Conservation (phyloP, 2,329 filamentous ascomycete genomes). For the Teratosphaeria gauchensis region DNA sequence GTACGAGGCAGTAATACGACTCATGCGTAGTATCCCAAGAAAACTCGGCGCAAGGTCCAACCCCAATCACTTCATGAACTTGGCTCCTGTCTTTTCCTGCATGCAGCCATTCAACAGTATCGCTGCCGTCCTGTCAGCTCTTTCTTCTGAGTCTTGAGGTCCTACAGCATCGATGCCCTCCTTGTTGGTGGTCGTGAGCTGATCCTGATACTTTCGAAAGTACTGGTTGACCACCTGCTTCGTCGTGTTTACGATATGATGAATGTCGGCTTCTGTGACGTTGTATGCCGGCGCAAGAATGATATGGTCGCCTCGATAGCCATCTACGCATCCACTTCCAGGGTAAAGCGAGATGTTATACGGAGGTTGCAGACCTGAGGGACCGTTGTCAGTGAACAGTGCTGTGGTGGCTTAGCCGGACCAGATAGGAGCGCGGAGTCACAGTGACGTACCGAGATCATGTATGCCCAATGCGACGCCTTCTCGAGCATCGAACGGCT, state of each 20-base stretch:
- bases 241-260: constrained; percentile 44
- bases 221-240: constrained; percentile 43
- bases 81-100: neutral
- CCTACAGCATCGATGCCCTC: neutral
- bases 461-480: constrained; percentile 42
- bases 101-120: neutral
- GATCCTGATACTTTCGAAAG: constrained; percentile 19
- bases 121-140: neutral
- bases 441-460: constrained; percentile 35
- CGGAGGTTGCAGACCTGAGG: constrained; percentile 30
- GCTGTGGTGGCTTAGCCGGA: neutral
- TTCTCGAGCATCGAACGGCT: constrained; percentile 40
- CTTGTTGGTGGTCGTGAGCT: neutral
- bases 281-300: constrained; percentile 62
- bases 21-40: neutral
- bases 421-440: neutral
- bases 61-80: neutral
- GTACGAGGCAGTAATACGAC: neutral
- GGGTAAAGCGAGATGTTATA: constrained; percentile 54
- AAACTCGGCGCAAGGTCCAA: neutral
- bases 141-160: neutral
- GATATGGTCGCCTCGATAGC: constrained; percentile 56
- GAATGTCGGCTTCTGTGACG: constrained; percentile 47
- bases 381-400: neutral
- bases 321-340: constrained; percentile 51